phyloP scores from a whole-genome alignment of 1,284 basidiomycete genomes.

The Hypsizygus ulmarius region DNA sequence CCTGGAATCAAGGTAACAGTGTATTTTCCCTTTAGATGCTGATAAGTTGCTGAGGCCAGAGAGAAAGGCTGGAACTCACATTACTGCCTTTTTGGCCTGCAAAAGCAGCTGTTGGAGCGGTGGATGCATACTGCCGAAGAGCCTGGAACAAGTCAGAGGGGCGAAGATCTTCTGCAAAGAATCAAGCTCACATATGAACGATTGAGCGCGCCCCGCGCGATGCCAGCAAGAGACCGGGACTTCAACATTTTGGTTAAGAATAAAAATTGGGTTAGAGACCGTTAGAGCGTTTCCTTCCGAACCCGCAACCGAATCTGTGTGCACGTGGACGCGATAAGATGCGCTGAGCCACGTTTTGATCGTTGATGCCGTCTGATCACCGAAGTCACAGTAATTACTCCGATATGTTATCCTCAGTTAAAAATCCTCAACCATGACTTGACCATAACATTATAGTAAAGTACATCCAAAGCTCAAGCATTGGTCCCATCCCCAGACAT shows the following conservation, averaged over 20 bases:
- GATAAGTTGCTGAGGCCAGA: slow-evolving; percentile 6
- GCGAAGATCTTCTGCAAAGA: slow-evolving; percentile 11
- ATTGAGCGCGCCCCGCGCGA: slow-evolving; percentile 50
- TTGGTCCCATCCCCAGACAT: slow-evolving; percentile 4
- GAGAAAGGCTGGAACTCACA: slow-evolving; percentile 46
- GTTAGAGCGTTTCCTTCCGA: slow-evolving; percentile 20
- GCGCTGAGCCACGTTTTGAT: too few relatives aligned
- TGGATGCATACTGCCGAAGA: slow-evolving; percentile 63
- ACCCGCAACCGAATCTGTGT: background rate
- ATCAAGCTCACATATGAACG: slow-evolving; percentile 40
- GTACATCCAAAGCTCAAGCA: slow-evolving; percentile 6
- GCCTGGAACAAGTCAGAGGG: slow-evolving; percentile 36
- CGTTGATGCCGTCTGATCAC: background rate
- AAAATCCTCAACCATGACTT: background rate
- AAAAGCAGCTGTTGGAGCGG: slow-evolving; percentile 80
- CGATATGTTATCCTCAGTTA: background rate
- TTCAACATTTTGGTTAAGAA: slow-evolving; percentile 47
- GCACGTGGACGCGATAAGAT: slow-evolving; percentile 19
- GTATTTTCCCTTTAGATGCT: slow-evolving; percentile 81
- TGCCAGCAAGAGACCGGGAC: slow-evolving; percentile 51
- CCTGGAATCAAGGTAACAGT: slow-evolving; percentile 91
- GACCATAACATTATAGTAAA: slow-evolving; percentile 4
- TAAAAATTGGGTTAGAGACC: too few relatives aligned
- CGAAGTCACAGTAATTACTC: background rate
- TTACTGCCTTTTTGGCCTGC: slow-evolving; percentile 84